Conservation (phyloP, 129 eudicot genomes). For the Glebionis coronaria region DNA sequence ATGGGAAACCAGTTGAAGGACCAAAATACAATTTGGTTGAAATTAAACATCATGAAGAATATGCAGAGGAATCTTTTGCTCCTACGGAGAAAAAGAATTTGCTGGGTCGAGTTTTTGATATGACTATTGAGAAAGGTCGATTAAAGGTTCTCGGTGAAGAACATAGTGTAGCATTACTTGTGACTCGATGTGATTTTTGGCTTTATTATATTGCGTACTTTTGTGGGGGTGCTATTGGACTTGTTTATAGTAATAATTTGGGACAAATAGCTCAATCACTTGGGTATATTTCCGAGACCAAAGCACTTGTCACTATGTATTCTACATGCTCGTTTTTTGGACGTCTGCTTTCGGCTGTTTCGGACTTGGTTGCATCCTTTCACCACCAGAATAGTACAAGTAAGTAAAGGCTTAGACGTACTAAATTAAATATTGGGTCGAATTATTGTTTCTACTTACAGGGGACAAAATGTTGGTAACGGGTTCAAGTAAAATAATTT, state of each 20-base stretch:
- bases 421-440: neutral
- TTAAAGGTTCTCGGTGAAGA: constrained; percentile 49
- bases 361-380: constrained; percentile 43
- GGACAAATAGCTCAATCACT: constrained; percentile 59
- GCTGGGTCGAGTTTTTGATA: neutral
- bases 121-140: constrained; percentile 24
- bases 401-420: constrained; percentile 29
- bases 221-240: constrained; percentile 63
- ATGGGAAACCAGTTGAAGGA: constrained; percentile 28
- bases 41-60: constrained; percentile 30
- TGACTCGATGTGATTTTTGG: constrained; percentile 54
- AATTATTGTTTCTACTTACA: too few relatives aligned
- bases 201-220: constrained; percentile 51
- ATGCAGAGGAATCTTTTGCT: constrained; percentile 16
- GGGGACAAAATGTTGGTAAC: too few relatives aligned
- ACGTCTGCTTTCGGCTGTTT: constrained; percentile 63
- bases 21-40: constrained; percentile 35
- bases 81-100: neutral
- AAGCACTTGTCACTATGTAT: constrained; percentile 46
- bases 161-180: constrained; percentile 37
- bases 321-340: constrained; percentile 76
- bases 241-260: constrained; percentile 54
- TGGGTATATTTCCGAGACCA: constrained; percentile 35
- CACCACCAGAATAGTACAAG: constrained; percentile 30
- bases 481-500: too few relatives aligned